Conservation (phyloP, 345 rosid genomes). For the Ricinus communis region DNA sequence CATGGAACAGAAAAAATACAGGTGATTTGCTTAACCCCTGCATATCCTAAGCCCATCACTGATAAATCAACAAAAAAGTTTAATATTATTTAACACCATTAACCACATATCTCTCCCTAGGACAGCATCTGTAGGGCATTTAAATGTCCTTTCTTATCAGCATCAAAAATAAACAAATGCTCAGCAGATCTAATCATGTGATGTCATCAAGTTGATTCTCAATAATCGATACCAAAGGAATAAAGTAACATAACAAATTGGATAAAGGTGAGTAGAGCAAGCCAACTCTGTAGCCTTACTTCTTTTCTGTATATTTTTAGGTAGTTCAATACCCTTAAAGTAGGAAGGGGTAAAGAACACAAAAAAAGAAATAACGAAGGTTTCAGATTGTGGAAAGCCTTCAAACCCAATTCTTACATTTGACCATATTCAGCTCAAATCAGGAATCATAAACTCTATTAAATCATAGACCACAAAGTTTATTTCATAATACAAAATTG, state of each 20-base stretch:
- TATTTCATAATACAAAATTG: slow-evolving; percentile 3
- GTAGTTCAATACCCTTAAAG: neutral
- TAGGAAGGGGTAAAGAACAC: neutral
- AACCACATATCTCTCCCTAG: neutral
- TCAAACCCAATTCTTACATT: slow-evolving; percentile 1
- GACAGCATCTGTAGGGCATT: slow-evolving; percentile 9
- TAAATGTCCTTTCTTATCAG: slow-evolving; percentile 12
- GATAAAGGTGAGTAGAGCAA: neutral
- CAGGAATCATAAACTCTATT: neutral
- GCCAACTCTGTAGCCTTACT: neutral
- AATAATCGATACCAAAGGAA: neutral
- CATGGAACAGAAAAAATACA: slow-evolving; percentile 22
- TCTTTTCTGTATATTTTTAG: neutral
- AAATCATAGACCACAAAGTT: slow-evolving; percentile 9
- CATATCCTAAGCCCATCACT: slow-evolving; percentile 7
- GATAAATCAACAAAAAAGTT: slow-evolving; percentile 4
- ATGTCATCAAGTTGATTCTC: slow-evolving; percentile 18
- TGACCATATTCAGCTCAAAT: slow-evolving; percentile 13
- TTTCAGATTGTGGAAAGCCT: too few relatives aligned
- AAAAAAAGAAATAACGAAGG: too few relatives aligned
- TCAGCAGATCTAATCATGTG: slow-evolving; percentile 18
- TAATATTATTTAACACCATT: slow-evolving; percentile 9
- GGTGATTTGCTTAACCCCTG: slow-evolving; percentile 9
- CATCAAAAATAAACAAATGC: slow-evolving; percentile 16
- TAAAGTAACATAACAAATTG: slow-evolving; percentile 16